Conservation (phyloP, 371 early-diverging fungal species). For the Mucor irregularis region DNA sequence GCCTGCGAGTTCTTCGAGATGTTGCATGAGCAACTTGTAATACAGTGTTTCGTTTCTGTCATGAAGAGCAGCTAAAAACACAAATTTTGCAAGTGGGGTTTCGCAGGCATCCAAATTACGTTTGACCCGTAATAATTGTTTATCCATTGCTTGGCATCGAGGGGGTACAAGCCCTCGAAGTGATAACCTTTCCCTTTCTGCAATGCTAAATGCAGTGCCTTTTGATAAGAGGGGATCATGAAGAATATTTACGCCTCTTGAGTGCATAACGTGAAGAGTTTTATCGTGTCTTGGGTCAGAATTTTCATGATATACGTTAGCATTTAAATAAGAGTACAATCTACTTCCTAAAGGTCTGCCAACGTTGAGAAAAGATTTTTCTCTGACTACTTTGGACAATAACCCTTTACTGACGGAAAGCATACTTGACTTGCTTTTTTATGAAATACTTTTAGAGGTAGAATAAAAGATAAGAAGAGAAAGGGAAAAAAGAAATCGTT, state of each 20-base stretch:
- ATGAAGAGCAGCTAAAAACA: conserved; percentile 50
- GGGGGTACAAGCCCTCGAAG: conserved; percentile 68
- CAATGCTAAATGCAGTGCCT: conserved; percentile 66
- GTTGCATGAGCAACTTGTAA: conserved; percentile 64
- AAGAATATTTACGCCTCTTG: conserved; percentile 57
- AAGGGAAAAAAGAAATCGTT: background rate
- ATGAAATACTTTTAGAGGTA: background rate
- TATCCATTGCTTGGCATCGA: conserved; percentile 67
- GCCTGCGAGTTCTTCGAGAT: conserved; percentile 52
- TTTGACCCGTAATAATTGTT: conserved; percentile 59
- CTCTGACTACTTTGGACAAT: background rate
- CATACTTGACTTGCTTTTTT: background rate
- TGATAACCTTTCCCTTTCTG: conserved; percentile 65
- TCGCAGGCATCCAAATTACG: conserved; percentile 60
- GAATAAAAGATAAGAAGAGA: background rate
- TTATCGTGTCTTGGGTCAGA: conserved; percentile 55
- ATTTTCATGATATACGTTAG: background rate
- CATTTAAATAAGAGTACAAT: background rate
- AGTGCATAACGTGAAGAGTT: conserved; percentile 52
- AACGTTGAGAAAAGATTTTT: background rate
- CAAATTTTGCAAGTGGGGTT: conserved; percentile 57
- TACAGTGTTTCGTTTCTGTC: conserved; percentile 70
- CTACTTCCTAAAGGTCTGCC: background rate
- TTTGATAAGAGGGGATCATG: conserved; percentile 58
- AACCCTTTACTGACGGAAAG: background rate